phyloP scores from a whole-genome alignment of 2,329 filamentous ascomycete species.

The Diaporthe batatas region DNA sequence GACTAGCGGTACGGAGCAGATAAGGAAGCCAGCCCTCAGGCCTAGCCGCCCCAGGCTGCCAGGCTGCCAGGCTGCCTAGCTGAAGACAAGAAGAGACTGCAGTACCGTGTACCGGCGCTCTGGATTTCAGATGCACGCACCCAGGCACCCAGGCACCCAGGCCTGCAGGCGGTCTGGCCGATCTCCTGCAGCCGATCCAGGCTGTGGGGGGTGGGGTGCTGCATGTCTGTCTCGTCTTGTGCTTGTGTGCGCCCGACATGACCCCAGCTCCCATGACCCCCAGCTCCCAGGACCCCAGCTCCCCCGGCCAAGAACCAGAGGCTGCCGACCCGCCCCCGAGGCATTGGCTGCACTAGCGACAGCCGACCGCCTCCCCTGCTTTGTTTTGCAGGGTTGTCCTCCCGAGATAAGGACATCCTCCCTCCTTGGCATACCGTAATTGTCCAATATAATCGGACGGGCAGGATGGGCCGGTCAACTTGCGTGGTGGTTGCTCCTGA shows the following conservation, averaged over 20 bases:
- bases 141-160: no score
- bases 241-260: no score
- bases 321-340: no score
- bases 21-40: neutral
- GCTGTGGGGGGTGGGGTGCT: slow-evolving; percentile 10
- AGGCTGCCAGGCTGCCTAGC: no score
- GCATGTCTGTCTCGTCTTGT: no score
- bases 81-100: neutral
- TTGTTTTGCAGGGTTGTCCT: slow-evolving; percentile 17
- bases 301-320: no score
- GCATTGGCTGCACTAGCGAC: slow-evolving; percentile 2
- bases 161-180: neutral
- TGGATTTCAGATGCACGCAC: slow-evolving; percentile 10
- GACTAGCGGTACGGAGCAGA: neutral
- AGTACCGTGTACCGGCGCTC: slow-evolving; percentile 15
- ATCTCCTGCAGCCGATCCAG: slow-evolving; percentile 4
- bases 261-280: no score
- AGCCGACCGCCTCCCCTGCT: neutral
- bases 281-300: no score
- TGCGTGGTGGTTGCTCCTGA: neutral
- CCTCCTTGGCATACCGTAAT: slow-evolving; percentile 30
- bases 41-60: no score
- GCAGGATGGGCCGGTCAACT: neutral
- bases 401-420: slow-evolving; percentile 29
- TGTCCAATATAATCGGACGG: slow-evolving; percentile 22